phyloP scores from a whole-genome alignment of 2,329 filamentous ascomycete genomes.

The Hypoxylon sp. region DNA sequence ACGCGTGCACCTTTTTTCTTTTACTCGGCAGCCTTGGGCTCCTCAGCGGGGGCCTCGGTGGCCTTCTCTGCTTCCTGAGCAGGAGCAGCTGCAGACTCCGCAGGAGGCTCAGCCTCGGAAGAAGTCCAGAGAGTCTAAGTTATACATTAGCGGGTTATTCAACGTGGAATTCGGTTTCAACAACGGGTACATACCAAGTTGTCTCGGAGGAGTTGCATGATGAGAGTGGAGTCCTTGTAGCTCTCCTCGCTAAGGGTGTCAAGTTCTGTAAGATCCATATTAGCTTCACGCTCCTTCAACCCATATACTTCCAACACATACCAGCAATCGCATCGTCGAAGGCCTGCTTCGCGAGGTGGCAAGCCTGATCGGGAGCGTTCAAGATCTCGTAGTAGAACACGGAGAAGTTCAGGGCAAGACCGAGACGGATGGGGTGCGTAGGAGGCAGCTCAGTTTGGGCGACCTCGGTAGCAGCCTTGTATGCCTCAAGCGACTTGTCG shows the following conservation, averaged over 20 bases:
- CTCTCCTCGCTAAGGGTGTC: constrained; percentile 98
- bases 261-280: constrained; percentile 74
- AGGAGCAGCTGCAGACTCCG: constrained; percentile 68
- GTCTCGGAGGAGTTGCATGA: constrained; percentile 98
- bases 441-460: constrained; percentile 90
- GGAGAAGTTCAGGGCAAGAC: constrained; percentile 94
- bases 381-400: constrained; percentile 99
- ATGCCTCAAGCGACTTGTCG: constrained; percentile 94
- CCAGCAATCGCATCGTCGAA: constrained; percentile 96
- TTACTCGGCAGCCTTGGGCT: constrained; percentile 79
- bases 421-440: constrained; percentile 93
- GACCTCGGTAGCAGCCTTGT: constrained; percentile 94
- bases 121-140: constrained; percentile 97
- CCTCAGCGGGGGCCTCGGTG: constrained; percentile 70
- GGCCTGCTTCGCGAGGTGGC: constrained; percentile 96
- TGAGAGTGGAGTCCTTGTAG: constrained; percentile 99
- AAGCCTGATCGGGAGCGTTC: constrained; percentile 97
- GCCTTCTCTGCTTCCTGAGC: constrained; percentile 71
- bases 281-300: constrained; percentile 37
- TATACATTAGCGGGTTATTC: constrained; percentile 51
- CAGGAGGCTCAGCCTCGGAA: constrained; percentile 88
- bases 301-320: constrained; percentile 51
- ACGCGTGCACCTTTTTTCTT: constrained; percentile 62
- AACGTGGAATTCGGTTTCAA: not conserved
- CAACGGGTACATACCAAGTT: constrained; percentile 78